Evolutionary conservation across 1,139 yeast genomes (phyloP), one percentile per base, ranked within the genome.

Genomic region (Geotrichum klebahnii): DNA sequence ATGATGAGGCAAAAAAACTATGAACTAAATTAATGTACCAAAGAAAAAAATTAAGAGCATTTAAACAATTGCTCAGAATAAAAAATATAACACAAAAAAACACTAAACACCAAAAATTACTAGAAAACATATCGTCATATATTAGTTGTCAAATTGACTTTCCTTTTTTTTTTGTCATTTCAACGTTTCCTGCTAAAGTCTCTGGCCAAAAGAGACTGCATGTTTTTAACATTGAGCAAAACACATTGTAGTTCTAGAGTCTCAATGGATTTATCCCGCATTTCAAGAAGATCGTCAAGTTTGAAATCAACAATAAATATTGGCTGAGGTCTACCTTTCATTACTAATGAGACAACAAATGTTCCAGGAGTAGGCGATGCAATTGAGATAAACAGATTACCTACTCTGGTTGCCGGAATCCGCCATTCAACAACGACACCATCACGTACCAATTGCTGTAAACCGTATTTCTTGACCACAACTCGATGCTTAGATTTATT

Each of bases 341-440:
- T 56, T 34, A 61, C 55, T 45, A 68, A 50, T 3, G 68, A 61
- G 9, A 68, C 55, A 23, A 66, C 67, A 60, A 65, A 68, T 1
- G 69, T 67, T 14, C 70, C 70, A 0, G 71, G 70, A 1, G 61
- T 56, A 0, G 71, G 70, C 8, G 68, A 64, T 1, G 65, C 61
- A 51, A 68, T 62, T 51, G 59, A 55, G 33, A 67, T 53, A 8
- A 54, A 48, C 39, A 64, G 44, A 44, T 58, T 59, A 12, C 44
- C 51, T 22, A 36, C 26, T 19, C 60, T 51, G 22, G 62, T 44
- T 34, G 60, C 66, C 2, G 69, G 67, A 19, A 67, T 52, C 19
- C 61, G 50, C 59, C 67, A 66, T 6, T 64, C 63, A 2, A 56
- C 45, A 16, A 68, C 59, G 8, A 68, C 64, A 2, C 63, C 64